Base-by-base conservation (phyloP, 2,329 filamentous ascomycete species). In the Neurospora sp. region DNA sequence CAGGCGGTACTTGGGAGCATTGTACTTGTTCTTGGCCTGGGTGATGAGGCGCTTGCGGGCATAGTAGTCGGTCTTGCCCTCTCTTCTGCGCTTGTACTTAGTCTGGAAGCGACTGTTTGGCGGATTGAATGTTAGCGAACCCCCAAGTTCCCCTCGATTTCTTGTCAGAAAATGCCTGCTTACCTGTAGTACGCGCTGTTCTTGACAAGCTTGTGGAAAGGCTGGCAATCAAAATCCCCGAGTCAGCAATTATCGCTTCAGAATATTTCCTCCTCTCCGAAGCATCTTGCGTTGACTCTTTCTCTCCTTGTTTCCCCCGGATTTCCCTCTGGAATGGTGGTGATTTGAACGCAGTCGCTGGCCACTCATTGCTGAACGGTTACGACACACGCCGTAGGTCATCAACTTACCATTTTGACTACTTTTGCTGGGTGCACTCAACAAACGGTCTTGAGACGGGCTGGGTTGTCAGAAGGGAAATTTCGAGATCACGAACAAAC, bases 21-120 rank as follows among this genome's bases (percentile, higher is more conserved):
- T 97, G 92, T 98, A 99, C 92, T 99, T 99, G 93, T 99, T 99
- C 93, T 98, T 99, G 87, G 96, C 96, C 89, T 99, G 96, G 87
- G 93, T 94, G 88, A 98, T 96, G 84, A 99, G 89, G 82, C 96
- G 92, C 92, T 98, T 98, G 84, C 96, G 95, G 82, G 96, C 96
- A 85, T 97, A 98, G 93, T 99, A 99, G 84, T 99, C 96, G 87
- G 96, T 99, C 92, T 99, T 99, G 83, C 96, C 96, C 81, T 91
- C 82, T 78, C 92, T 90, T 85, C 96, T 91, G 83, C 96, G 94
- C 89, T 93, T 96, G 92, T 97, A 99, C 91, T 99, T 99, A 83
- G 96, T 97, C 89, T 99, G 96, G 90, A 92, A 99, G 85, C 96
- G 93, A 84, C 94, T 97, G 82, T 69, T 62, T 73, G 69, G 65